phyloP scores from a whole-genome alignment of 495 filamentous ascomycete species.

The Sporormia fimetaria region DNA sequence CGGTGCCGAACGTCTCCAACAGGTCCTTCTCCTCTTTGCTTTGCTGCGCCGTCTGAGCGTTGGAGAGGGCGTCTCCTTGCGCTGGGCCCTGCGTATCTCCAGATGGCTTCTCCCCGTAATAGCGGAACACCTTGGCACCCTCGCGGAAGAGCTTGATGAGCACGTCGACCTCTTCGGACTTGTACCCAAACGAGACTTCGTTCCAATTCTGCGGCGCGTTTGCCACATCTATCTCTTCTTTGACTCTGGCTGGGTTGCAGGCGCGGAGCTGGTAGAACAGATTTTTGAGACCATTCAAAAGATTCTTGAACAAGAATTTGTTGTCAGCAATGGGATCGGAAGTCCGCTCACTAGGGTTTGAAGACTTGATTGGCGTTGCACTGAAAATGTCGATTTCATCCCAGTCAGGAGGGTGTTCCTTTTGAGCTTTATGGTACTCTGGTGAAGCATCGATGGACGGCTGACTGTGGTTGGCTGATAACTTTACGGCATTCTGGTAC shows the following conservation, averaged over 20 bases:
- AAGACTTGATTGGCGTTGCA: slow-evolving; percentile 90
- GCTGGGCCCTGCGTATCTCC: slow-evolving; percentile 64
- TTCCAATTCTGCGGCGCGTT: slow-evolving; percentile 84
- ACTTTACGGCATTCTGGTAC: slow-evolving; percentile 85
- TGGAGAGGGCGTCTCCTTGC: slow-evolving; percentile 78
- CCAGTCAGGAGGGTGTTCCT: slow-evolving; percentile 73
- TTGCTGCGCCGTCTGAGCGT: slow-evolving; percentile 82
- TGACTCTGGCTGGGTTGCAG: slow-evolving; percentile 55
- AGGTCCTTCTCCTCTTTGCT: slow-evolving; percentile 96
- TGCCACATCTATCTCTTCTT: slow-evolving; percentile 50
- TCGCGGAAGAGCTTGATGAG: slow-evolving; percentile 97
- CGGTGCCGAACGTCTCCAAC: slow-evolving; percentile 92
- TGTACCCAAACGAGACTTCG: slow-evolving; percentile 93
- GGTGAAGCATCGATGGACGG: slow-evolving; percentile 53
- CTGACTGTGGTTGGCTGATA: slow-evolving; percentile 60
- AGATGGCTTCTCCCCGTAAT: slow-evolving; percentile 79
- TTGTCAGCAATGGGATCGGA: slow-evolving; percentile 94
- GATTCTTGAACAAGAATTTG: slow-evolving; percentile 94
- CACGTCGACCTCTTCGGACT: slow-evolving; percentile 90
- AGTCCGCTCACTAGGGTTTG: slow-evolving; percentile 80
- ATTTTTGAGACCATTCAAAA: slow-evolving; percentile 95
- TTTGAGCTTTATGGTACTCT: slow-evolving; percentile 75
- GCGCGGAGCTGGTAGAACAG: slow-evolving; percentile 90
- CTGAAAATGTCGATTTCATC: slow-evolving; percentile 97
- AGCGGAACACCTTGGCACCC: slow-evolving; percentile 88